A percentile compares a stretch with the other conserved stretches of the same genome.
Evolutionary conservation across 345 rosid species (phyloP).

Genomic region (Anacardium occidentale): DNA sequence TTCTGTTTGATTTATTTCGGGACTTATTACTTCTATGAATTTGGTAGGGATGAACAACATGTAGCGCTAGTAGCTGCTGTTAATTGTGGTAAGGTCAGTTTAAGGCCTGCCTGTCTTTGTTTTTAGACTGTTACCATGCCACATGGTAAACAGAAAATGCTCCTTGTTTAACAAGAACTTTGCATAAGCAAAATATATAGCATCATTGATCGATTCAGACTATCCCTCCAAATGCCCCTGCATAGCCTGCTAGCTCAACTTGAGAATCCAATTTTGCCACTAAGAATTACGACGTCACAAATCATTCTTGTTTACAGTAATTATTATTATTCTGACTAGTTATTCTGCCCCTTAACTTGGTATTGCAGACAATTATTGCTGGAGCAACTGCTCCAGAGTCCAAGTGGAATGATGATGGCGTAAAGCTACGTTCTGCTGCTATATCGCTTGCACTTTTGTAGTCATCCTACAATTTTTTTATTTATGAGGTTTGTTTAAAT

Average conservation of each 20-base stretch:
- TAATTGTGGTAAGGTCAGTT: conserved; percentile 71
- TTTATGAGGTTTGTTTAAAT: conserved; percentile 21
- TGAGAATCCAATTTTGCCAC: not conserved
- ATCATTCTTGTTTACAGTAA: not conserved
- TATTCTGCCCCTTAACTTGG: not conserved
- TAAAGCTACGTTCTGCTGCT: conserved; percentile 81
- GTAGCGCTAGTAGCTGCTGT: conserved; percentile 71
- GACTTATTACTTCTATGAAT: conserved; percentile 87
- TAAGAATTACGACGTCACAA: not conserved
- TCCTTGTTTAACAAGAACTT: not conserved
- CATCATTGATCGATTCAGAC: not conserved
- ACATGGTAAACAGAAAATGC: not conserved
- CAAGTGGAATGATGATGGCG: conserved; percentile 75
- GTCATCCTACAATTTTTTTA: conserved; percentile 5
- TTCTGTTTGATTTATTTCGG: conserved; percentile 39
- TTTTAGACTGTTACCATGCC: not conserved
- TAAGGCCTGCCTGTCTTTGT: not conserved
- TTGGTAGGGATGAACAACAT: conserved; percentile 74
- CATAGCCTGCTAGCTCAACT: not conserved
- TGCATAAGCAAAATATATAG: too few species aligned
- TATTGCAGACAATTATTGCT: conserved; percentile 62
- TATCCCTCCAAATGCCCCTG: not conserved
- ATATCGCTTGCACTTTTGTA: conserved; percentile 59
- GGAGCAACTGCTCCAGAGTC: conserved; percentile 90
- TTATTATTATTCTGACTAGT: not conserved